Conservation (phyloP, 1,139 yeast species). For the Sugiyamaella sp. region DNA sequence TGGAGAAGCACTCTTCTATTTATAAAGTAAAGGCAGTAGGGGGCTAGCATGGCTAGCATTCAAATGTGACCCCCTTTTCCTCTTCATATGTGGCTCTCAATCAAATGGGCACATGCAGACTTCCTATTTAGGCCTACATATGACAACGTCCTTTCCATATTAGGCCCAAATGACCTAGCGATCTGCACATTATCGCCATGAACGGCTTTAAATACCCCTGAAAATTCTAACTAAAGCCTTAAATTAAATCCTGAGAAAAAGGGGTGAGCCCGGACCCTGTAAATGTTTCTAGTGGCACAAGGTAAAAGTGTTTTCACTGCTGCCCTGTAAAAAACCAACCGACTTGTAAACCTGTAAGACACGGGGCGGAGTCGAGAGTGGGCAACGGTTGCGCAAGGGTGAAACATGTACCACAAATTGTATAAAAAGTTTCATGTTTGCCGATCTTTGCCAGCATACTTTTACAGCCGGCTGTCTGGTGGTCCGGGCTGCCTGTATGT, state of each 20-base stretch:
- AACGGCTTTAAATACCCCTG: constrained; percentile 3
- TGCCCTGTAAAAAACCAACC: too few species aligned
- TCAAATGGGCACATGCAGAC: neutral
- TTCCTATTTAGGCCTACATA: neutral
- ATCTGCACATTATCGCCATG: too few species aligned
- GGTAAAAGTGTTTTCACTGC: too few species aligned
- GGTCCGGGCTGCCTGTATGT: too few species aligned
- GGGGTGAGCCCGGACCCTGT: too few species aligned
- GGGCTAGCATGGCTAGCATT: too few species aligned
- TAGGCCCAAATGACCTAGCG: too few species aligned
- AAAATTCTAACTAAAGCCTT: neutral
- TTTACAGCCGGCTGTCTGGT: too few species aligned
- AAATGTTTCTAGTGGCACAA: too few species aligned
- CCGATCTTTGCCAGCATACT: neutral
- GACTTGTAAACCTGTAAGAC: too few species aligned
- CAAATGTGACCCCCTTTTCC: too few species aligned
- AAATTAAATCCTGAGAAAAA: neutral
- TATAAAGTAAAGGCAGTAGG: constrained; percentile 2
- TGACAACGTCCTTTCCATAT: neutral
- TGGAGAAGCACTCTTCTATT: neutral
- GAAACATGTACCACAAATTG: neutral
- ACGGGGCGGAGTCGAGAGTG: neutral
- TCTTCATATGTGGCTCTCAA: neutral
- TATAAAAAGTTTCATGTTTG: neutral
- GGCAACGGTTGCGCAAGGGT: neutral